Conservation (phyloP, 2,329 filamentous ascomycete species). For the Penicillium paneum region DNA sequence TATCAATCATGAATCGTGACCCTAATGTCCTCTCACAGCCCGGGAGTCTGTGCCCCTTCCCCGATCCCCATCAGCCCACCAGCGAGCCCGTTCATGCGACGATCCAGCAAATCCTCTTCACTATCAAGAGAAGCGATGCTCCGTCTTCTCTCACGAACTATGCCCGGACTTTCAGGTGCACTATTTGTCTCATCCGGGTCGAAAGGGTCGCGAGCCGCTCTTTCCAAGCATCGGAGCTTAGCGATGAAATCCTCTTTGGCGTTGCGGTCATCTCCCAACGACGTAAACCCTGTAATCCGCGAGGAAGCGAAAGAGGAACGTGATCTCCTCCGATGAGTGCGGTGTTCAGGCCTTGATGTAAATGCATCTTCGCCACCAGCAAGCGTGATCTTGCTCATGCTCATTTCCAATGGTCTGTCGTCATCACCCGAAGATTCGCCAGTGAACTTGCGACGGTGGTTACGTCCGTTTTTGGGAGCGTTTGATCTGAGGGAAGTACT, state of each 20-base stretch:
- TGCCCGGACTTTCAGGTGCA: slow-evolving; percentile 19
- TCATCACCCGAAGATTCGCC: slow-evolving; percentile 72
- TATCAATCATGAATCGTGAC: slow-evolving; percentile 6
- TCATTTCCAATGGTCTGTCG: slow-evolving; percentile 78
- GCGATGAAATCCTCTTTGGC: slow-evolving; percentile 17
- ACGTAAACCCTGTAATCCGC: slow-evolving; percentile 12
- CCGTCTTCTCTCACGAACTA: slow-evolving; percentile 31
- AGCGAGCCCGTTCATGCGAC: slow-evolving; percentile 55
- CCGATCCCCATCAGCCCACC: slow-evolving; percentile 51
- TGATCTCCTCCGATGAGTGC: slow-evolving; percentile 14
- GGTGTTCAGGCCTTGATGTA: neutral
- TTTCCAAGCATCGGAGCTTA: slow-evolving; percentile 20
- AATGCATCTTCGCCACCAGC: slow-evolving; percentile 11
- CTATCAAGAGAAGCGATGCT: slow-evolving; percentile 55
- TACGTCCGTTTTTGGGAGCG: slow-evolving; percentile 20
- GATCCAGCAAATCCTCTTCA: slow-evolving; percentile 55
- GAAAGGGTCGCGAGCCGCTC: slow-evolving; percentile 12
- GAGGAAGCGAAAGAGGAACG: slow-evolving; percentile 20
- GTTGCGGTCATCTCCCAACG: slow-evolving; percentile 6
- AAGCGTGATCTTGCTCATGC: slow-evolving; percentile 47
- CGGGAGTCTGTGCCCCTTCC: slow-evolving; percentile 34
- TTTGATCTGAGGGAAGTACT: neutral
- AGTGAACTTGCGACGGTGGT: slow-evolving; percentile 48
- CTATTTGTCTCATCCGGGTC: slow-evolving; percentile 20
- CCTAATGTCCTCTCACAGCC: slow-evolving; percentile 18